These are phyloP conservation scores for Pseudopyricularia javanii DNA, from an alignment of 2,329 filamentous ascomycete species.

Conservation along the genomic window DNA sequence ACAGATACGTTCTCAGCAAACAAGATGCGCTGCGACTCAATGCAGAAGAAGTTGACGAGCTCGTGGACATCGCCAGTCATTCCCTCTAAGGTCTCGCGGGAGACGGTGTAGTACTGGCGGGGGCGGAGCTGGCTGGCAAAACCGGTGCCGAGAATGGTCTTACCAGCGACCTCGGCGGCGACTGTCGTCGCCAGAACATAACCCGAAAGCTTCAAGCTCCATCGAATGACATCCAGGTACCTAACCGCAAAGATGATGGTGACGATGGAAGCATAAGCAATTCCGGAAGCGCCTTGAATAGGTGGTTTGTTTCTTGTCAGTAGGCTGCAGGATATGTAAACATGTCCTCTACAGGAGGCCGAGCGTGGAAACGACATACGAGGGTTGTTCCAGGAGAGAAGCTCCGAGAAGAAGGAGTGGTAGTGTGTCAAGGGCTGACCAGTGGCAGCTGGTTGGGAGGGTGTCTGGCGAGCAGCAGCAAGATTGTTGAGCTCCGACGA, in stretches of 20 bases:
- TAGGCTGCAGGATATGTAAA: background rate
- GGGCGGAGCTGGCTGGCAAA: conserved; percentile 54
- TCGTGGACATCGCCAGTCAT: conserved; percentile 54
- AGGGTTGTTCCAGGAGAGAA: conserved; percentile 58
- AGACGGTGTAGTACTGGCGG: conserved; percentile 54
- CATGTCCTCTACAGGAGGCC: background rate
- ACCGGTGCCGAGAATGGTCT: conserved; percentile 47
- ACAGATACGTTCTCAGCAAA: conserved; percentile 54
- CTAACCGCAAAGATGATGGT: conserved; percentile 48
- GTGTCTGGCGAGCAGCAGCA: conserved; percentile 43
- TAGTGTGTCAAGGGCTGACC: conserved; percentile 56
- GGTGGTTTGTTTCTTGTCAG: conserved; percentile 10
- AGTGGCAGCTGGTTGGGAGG: conserved; percentile 39
- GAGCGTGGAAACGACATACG: conserved; percentile 28
- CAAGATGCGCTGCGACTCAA: conserved; percentile 56
- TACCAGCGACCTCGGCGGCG: conserved; percentile 48
- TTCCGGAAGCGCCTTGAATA: conserved; percentile 44
- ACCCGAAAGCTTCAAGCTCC: conserved; percentile 52
- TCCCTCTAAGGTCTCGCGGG: conserved; percentile 47
- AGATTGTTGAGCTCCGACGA: conserved; percentile 44
- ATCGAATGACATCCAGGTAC: conserved; percentile 56
- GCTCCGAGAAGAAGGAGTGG: conserved; percentile 58
- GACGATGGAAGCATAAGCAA: conserved; percentile 48
- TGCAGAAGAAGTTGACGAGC: conserved; percentile 60
- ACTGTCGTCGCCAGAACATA: conserved; percentile 49